Evolutionary conservation across 1,284 basidiomycete genomes (phyloP), one percentile per base, ranked within the genome.

Genomic region (Ganoderma leucocontextum): DNA sequence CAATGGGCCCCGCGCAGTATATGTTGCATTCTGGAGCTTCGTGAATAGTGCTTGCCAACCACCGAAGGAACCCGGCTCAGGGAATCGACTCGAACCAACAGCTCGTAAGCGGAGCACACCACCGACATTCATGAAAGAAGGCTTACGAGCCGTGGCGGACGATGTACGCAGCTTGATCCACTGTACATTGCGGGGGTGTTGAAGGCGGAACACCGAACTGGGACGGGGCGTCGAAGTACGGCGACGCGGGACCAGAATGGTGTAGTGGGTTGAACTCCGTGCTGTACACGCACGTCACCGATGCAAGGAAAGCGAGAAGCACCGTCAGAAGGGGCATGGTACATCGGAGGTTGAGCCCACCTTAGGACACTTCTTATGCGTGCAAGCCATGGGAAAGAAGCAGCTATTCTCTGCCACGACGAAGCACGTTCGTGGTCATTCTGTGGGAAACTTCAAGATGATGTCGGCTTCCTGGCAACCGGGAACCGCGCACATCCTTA

Each of bases 141-240:
- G 60, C 81, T 70, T 66, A 83, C 82, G 82, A 76, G 68, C 83
- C 83, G 69, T 84, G 83, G 0, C 83, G 78, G 7, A 82, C 67
- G 19, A 84, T 81, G 66, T 84, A 85, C 1, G 83, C 83, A 0
- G 82, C 83, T 63, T 83, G 82, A 52, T 84, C 83, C 0, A 85
- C 82, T 1, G 75, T 71, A 63, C 83, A 85, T 47, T 80, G 80
- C 0, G 74, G 60, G 0, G 83, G 83, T 0, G 78, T 80, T 1
- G 74, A 69, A 7, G 61, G 29, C 0, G 76, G 41, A 39, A 84
- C 77, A 13, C 78, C 81, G 44, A 75, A 76, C 67, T 80, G 81
- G 2, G 79, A 75, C 1, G 83, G 82, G 1, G 83, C 83, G 61
- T 81, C 77, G 64, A 84, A 85, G 70, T 83, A 85, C 0, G 83